Percentiles rank a stretch among this genome's conserved stretches.
Evolutionary conservation across 257 asterid species (phyloP).

Genomic region (Lycium barbarum): DNA sequence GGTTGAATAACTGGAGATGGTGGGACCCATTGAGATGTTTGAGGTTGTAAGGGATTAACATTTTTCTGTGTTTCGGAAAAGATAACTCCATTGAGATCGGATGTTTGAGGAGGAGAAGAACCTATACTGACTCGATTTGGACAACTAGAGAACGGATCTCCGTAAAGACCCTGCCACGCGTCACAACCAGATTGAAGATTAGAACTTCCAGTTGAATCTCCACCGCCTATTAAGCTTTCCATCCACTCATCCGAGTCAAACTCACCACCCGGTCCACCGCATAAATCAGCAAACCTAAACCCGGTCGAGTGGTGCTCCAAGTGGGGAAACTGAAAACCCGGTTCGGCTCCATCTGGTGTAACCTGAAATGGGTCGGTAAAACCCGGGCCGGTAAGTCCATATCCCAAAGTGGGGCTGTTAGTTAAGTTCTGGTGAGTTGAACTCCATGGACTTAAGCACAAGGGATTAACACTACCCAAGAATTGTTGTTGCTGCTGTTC

Average conservation of each 20-base stretch:
- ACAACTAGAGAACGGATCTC: constrained; percentile 65
- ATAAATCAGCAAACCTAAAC: constrained; percentile 68
- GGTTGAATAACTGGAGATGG: constrained; percentile 33
- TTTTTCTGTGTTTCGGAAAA: constrained; percentile 53
- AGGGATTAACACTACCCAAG: constrained; percentile 59
- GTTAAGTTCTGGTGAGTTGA: constrained; percentile 41
- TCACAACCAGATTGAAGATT: constrained; percentile 64
- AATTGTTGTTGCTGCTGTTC: constrained; percentile 57
- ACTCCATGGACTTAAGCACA: constrained; percentile 60
- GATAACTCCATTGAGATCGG: constrained; percentile 72
- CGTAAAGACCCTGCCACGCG: constrained; percentile 70
- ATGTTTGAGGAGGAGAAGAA: constrained; percentile 57
- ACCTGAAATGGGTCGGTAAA: constrained; percentile 82
- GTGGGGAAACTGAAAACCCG: constrained; percentile 70
- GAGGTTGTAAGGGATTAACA: constrained; percentile 32
- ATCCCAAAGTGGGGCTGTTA: constrained; percentile 47
- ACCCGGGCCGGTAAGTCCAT: constrained; percentile 52
- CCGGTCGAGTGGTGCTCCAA: constrained; percentile 61
- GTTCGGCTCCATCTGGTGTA: constrained; percentile 52
- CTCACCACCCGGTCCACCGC: constrained; percentile 62
- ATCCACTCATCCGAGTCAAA: constrained; percentile 99
- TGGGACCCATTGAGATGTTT: constrained; percentile 48
- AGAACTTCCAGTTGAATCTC: constrained; percentile 75
- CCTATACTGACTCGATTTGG: constrained; percentile 47
- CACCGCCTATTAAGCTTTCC: constrained; percentile 90